Conservation (phyloP, 805 yeast species). For the Brettanomyces bruxellensis region DNA sequence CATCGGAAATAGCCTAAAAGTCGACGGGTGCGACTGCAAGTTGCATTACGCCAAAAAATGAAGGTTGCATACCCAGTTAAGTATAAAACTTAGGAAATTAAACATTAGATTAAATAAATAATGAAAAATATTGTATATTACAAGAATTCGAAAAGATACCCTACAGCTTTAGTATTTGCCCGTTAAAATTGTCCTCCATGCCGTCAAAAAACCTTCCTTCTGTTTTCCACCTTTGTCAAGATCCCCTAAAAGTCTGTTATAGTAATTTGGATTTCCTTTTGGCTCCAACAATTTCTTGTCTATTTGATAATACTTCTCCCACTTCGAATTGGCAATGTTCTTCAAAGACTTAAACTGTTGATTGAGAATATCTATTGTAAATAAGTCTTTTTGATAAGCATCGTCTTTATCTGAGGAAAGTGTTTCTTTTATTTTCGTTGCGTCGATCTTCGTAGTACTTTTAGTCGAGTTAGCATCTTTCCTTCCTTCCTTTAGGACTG, state of each 20-base stretch:
- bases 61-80: neutral
- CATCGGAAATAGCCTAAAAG: slow-evolving; percentile 12
- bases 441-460: slow-evolving; percentile 11
- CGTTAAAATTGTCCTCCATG: slow-evolving; percentile 64
- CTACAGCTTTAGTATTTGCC: slow-evolving; percentile 43
- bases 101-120: slow-evolving; percentile 1
- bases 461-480: slow-evolving; percentile 26
- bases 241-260: slow-evolving; percentile 60
- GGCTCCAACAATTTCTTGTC: slow-evolving; percentile 65
- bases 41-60: slow-evolving; percentile 25
- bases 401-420: slow-evolving; percentile 24
- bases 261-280: slow-evolving; percentile 79
- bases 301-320: slow-evolving; percentile 52
- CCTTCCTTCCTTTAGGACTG: slow-evolving; percentile 24
- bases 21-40: slow-evolving; percentile 14
- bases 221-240: slow-evolving; percentile 52
- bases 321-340: slow-evolving; percentile 50
- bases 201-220: slow-evolving; percentile 56
- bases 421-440: slow-evolving; percentile 30
- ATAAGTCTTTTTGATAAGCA: slow-evolving; percentile 39
- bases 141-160: neutral
- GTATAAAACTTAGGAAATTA: neutral
- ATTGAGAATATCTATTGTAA: slow-evolving; percentile 36
- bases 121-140: neutral
- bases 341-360: slow-evolving; percentile 53